Base-by-base conservation (phyloP, 2,329 filamentous ascomycete species). In the Aspergillaceae sp. region DNA sequence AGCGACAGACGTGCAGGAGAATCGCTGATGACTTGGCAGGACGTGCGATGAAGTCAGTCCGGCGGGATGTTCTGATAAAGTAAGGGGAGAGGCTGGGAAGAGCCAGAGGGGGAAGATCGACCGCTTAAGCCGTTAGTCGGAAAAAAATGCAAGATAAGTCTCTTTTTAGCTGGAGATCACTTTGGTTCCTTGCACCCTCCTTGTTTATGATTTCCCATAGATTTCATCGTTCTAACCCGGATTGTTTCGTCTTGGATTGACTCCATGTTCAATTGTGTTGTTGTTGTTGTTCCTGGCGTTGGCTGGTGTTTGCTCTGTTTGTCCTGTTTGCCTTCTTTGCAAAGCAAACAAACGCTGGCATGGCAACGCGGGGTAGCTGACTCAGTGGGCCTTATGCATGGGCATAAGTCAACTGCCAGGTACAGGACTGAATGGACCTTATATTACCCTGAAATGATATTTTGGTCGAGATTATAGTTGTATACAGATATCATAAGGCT, bases 391-490 rank as follows among this genome's bases (percentile, higher is more conserved):
- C 2, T 36, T 38, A 8, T 38, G 36, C 36, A 38, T 27, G 11
- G 9, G 7, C 19, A 38, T 27, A 38, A 27, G 46, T 68, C 26
- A 19, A 61, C 6, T 58, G 60, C 37, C 48, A 59, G 33, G 67
- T 68, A 64, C 41, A 64, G 11, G 43, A 56, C 55, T 33, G 63
- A 67, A 4, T 67, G 57, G 42, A 52, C 37, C 10, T n/a, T 36
- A 49, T 33, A 41, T 42, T 29, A 42, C 19, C 19, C 19, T 19
- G 19, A 19, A 19, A 19, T 19, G 19, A 19, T 19, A 19, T 19
- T 19, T 19, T 19, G 19, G 19, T 19, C 19, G 19, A 19, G 19
- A 19, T 19, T 19, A 19, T 19, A 19, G 19, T 19, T 2, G 19
- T 2, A 19, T 19, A 19, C 19, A 19, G 19, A 19, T 19, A 19